A percentile compares a stretch with the other conserved stretches of the same genome.
These are phyloP conservation scores for Stenogyne calaminthoides DNA, from an alignment of 305 asterid species.

Conservation along the genomic window DNA sequence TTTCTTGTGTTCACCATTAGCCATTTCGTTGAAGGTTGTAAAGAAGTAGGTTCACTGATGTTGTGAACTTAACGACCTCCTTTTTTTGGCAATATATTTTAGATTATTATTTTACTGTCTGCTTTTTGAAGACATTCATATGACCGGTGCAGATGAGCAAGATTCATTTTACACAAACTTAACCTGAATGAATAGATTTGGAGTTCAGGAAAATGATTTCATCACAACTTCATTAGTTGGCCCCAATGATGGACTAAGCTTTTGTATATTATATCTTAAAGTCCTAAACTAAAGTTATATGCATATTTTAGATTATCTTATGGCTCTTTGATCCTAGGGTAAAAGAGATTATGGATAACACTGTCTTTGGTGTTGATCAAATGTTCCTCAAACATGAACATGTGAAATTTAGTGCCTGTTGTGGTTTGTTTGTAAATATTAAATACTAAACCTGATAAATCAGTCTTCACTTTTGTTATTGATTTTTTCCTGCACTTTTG, in stretches of 20 bases:
- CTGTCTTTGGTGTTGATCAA: background rate
- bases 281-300: background rate
- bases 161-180: background rate
- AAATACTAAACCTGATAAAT: background rate
- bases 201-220: conserved; percentile 3
- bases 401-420: background rate
- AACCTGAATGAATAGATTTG: background rate
- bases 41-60: background rate
- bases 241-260: conserved; percentile 7
- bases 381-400: background rate
- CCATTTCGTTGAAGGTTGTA: background rate
- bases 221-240: background rate
- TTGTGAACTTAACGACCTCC: background rate
- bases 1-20: background rate
- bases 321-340: conserved; percentile 14
- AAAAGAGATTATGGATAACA: conserved; percentile 4
- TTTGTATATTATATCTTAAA: conserved; percentile 6
- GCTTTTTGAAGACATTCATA: background rate
- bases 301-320: conserved; percentile 21
- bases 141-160: background rate
- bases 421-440: background rate
- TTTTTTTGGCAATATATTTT: background rate
- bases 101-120: conserved; percentile 1
- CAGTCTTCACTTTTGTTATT: background rate
- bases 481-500: background rate